phyloP scores from a whole-genome alignment of 352 stramenopile species.

The Phytophthora uliginosa region DNA sequence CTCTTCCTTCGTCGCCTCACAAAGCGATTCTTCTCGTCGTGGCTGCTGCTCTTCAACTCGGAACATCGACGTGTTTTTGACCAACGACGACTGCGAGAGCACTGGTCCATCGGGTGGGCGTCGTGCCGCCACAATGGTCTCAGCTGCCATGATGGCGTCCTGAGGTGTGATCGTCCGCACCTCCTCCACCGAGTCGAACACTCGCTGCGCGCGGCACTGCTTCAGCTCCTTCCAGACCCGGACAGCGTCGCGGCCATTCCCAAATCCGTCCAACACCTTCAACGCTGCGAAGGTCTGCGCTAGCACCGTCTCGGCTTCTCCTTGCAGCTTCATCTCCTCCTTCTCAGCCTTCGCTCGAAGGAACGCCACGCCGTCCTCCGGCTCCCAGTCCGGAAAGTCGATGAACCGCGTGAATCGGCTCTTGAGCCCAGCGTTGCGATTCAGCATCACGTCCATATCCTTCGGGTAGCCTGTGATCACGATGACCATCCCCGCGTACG shows the following conservation, averaged over 20 bases:
- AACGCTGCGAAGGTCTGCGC: slow-evolving; percentile 47
- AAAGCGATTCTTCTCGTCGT: background rate
- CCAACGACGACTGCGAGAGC: slow-evolving; percentile 36
- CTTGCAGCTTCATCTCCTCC: slow-evolving; percentile 53
- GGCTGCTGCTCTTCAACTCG: slow-evolving; percentile 6
- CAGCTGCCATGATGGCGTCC: slow-evolving; percentile 53
- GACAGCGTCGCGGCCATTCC: slow-evolving; percentile 80
- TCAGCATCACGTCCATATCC: slow-evolving; percentile 93
- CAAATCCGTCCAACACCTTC: slow-evolving; percentile 66
- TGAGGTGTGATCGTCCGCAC: slow-evolving; percentile 53
- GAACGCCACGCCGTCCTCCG: slow-evolving; percentile 81
- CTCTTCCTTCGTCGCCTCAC: slow-evolving; percentile 13
- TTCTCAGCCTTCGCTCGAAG: slow-evolving; percentile 51
- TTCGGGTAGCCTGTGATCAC: slow-evolving; percentile 92
- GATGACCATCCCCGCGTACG: slow-evolving; percentile 89
- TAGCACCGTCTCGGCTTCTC: slow-evolving; percentile 38
- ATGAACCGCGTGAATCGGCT: slow-evolving; percentile 93
- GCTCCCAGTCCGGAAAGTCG: slow-evolving; percentile 91
- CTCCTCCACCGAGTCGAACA: slow-evolving; percentile 53
- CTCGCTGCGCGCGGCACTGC: slow-evolving; percentile 72
- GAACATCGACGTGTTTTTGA: slow-evolving; percentile 6
- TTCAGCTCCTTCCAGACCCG: slow-evolving; percentile 73
- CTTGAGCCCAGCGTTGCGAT: slow-evolving; percentile 92
- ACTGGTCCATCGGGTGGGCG: slow-evolving; percentile 43
- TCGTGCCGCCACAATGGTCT: slow-evolving; percentile 47